phyloP scores from a whole-genome alignment of 169 alveolate genomes.

The Eimeria maxima region DNA sequence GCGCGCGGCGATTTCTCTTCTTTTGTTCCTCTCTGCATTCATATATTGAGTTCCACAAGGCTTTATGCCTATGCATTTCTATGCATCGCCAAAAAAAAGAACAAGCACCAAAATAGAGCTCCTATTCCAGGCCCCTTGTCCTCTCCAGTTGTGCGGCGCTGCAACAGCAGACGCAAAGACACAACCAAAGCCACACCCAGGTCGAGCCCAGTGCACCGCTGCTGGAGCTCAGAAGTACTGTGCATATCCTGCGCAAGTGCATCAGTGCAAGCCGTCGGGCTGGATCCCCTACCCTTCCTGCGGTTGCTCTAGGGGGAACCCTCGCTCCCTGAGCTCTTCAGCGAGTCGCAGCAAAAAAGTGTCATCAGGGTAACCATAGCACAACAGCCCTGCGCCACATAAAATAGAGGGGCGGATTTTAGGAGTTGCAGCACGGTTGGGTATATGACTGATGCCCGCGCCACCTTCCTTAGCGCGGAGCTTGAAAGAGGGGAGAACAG shows the following conservation, averaged over 20 bases:
- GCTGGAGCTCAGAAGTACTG: background rate
- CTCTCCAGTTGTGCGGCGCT: background rate
- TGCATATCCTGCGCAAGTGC: background rate
- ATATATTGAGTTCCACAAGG: background rate
- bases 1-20: background rate
- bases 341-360: conserved; percentile 14
- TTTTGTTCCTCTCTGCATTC: background rate
- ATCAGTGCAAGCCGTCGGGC: background rate
- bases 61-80: background rate
- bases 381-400: conserved; percentile 21
- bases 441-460: background rate
- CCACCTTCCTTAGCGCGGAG: background rate
- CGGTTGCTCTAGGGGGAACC: background rate
- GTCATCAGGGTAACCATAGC: conserved; percentile 52
- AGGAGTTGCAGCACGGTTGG: background rate
- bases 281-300: background rate
- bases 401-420: background rate
- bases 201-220: background rate
- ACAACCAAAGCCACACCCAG: background rate
- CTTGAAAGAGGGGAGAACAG: background rate
- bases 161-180: background rate
- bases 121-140: background rate
- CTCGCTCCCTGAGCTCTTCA: conserved; percentile 53
- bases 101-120: background rate
- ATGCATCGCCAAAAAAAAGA: background rate